Conservation (phyloP, 345 rosid species). For the Geranium rotundifolium region DNA sequence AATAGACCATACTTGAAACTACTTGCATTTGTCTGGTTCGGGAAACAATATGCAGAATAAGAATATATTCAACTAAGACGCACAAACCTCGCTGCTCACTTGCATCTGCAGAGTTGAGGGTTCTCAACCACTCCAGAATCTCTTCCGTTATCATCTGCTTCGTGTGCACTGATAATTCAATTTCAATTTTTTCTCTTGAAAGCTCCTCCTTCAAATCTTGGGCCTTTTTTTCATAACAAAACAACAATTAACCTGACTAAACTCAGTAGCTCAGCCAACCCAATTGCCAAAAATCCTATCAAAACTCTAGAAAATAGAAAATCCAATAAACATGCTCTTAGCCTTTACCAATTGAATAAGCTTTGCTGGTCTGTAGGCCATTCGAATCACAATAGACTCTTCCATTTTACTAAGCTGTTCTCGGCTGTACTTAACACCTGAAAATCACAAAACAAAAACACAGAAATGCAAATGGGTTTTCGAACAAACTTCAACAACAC, state of each 20-base stretch:
- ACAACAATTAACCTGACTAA: background rate
- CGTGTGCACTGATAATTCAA: constrained; percentile 39
- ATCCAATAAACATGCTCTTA: constrained; percentile 3
- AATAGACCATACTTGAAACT: too few species aligned
- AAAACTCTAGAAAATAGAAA: background rate
- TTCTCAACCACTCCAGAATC: constrained; percentile 45
- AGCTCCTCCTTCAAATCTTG: constrained; percentile 44
- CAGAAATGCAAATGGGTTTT: background rate
- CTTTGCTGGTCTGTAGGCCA: constrained; percentile 44
- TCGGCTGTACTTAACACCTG: constrained; percentile 61
- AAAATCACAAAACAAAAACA: background rate
- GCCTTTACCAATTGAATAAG: constrained; percentile 64
- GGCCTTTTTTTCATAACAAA: constrained; percentile 28
- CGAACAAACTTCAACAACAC: background rate
- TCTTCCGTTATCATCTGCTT: constrained; percentile 60
- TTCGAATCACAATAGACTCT: constrained; percentile 79
- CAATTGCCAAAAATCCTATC: background rate
- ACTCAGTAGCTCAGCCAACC: background rate
- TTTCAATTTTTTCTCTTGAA: constrained; percentile 19
- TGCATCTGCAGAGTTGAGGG: constrained; percentile 31
- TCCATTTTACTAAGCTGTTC: constrained; percentile 87
- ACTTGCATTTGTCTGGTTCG: background rate
- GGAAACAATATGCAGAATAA: background rate
- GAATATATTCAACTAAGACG: background rate
- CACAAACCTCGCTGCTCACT: constrained; percentile 56